Percentiles rank a stretch among this genome's conserved stretches.
These are phyloP conservation scores for Apiotrichum siamense DNA, from an alignment of 1,284 basidiomycete species.

Conservation along the genomic window DNA sequence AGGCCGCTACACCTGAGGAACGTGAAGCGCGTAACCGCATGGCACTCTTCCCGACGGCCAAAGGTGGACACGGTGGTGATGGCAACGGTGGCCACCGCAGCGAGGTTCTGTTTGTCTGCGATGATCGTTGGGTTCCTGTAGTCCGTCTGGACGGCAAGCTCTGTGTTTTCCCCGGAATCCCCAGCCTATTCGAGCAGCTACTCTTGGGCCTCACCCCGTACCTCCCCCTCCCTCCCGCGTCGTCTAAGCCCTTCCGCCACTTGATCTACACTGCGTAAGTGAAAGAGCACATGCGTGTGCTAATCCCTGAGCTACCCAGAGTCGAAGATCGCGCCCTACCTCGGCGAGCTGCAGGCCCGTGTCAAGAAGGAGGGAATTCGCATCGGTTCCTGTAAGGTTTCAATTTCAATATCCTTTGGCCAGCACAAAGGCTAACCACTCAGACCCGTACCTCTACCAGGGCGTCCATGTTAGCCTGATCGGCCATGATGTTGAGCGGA, in stretches of 20 bases:
- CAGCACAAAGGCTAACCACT: background rate
- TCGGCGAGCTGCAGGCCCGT: constrained; percentile 68
- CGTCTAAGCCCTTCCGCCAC: constrained; percentile 64
- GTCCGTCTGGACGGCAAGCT: constrained; percentile 74
- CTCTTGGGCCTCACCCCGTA: constrained; percentile 64
- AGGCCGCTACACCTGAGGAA: constrained; percentile 64
- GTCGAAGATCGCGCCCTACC: constrained; percentile 81
- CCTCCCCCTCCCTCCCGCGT: constrained; percentile 65
- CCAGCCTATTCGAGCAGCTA: constrained; percentile 73
- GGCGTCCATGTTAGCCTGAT: constrained; percentile 66
- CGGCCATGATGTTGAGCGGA: constrained; percentile 57
- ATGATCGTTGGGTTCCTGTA: constrained; percentile 83
- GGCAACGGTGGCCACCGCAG: constrained; percentile 50
- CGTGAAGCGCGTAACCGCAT: constrained; percentile 66
- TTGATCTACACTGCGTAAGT: constrained; percentile 71
- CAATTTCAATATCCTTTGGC: background rate
- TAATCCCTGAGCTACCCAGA: constrained; percentile 61
- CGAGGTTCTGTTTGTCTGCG: constrained; percentile 65
- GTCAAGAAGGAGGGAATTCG: constrained; percentile 70
- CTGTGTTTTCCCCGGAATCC: constrained; percentile 87
- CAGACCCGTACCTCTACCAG: constrained; percentile 56
- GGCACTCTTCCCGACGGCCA: constrained; percentile 66
- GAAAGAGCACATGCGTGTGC: background rate
- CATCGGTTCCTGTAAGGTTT: constrained; percentile 61
- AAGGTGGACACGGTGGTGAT: constrained; percentile 23